A percentile compares a stretch with the other conserved stretches of the same genome.
These are phyloP conservation scores for Cryptococcus sp. DNA, from an alignment of 1,284 basidiomycete genomes.

Conservation along the genomic window DNA sequence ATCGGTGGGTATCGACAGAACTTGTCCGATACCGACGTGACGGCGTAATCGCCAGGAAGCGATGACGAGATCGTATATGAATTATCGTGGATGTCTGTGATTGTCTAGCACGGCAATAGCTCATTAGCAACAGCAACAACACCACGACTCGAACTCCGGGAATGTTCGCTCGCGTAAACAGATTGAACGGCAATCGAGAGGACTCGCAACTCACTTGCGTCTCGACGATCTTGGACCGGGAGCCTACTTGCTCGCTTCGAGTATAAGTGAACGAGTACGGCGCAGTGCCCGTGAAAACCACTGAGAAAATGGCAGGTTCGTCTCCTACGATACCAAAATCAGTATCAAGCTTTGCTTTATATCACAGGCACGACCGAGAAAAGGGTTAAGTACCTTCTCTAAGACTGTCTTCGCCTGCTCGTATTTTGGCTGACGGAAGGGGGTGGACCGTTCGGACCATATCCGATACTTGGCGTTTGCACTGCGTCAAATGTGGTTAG, in stretches of 20 bases:
- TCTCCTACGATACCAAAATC: constrained; percentile 60
- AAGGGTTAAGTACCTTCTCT: constrained; percentile 64
- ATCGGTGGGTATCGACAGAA: constrained; percentile 78
- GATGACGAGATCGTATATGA: constrained; percentile 87
- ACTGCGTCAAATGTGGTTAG: constrained; percentile 51
- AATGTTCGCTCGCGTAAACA: neutral
- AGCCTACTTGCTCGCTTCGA: constrained; percentile 56
- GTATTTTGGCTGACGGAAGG: constrained; percentile 83
- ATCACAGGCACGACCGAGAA: too few relatives aligned
- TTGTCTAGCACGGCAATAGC: constrained; percentile 55
- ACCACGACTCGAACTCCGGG: neutral
- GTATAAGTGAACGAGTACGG: constrained; percentile 96
- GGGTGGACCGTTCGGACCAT: constrained; percentile 76
- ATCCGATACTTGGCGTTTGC: constrained; percentile 76
- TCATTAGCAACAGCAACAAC: neutral
- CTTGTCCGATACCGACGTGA: constrained; percentile 82
- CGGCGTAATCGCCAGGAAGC: constrained; percentile 69
- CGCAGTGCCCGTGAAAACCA: constrained; percentile 82
- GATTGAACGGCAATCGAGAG: neutral
- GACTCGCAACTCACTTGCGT: constrained; percentile 60
- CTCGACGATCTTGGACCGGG: constrained; percentile 67
- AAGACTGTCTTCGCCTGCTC: constrained; percentile 83
- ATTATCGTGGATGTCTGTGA: constrained; percentile 72
- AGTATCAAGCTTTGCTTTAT: too few relatives aligned
- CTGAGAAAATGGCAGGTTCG: constrained; percentile 82